Conservation (phyloP, 148 eudicot species). For the Fagopyrum esculentum region DNA sequence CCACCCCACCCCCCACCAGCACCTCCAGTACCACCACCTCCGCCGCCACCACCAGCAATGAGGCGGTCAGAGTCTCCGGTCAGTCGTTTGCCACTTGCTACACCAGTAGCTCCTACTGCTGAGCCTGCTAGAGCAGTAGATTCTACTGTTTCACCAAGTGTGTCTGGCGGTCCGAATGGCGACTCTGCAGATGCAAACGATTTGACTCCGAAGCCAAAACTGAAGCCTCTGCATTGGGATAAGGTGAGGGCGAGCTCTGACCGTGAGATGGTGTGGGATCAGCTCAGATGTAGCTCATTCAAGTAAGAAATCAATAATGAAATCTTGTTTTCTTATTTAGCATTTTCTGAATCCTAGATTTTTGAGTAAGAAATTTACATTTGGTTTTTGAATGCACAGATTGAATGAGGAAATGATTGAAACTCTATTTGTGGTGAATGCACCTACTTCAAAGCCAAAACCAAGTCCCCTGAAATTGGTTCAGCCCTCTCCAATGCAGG, state of each 20-base stretch:
- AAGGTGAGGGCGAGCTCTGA: slow-evolving; percentile 96
- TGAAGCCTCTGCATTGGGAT: slow-evolving; percentile 98
- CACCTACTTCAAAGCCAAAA: slow-evolving; percentile 42
- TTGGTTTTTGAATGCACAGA: slow-evolving; percentile 32
- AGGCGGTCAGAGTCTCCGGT: slow-evolving; percentile 26
- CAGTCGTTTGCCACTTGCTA: slow-evolving; percentile 23
- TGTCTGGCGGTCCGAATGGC: slow-evolving; percentile 22
- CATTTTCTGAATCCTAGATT: background rate
- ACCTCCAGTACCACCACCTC: slow-evolving; percentile 43
- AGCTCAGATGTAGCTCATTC: slow-evolving; percentile 85
- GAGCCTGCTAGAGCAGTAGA: slow-evolving; percentile 34
- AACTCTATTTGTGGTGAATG: slow-evolving; percentile 70
- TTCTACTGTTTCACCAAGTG: slow-evolving; percentile 19
- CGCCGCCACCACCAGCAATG: slow-evolving; percentile 26
- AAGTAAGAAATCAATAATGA: slow-evolving; percentile 39
- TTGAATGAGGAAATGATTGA: slow-evolving; percentile 98
- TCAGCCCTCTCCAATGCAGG: slow-evolving; percentile 46
- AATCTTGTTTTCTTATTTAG: background rate
- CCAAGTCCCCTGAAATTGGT: slow-evolving; percentile 38
- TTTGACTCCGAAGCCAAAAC: slow-evolving; percentile 57
- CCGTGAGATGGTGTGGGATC: slow-evolving; percentile 99
- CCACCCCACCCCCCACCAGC: slow-evolving; percentile 22
- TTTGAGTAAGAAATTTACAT: background rate
- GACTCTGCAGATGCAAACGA: slow-evolving; percentile 31
- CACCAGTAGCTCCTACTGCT: slow-evolving; percentile 24